Percentiles rank a stretch among this genome's conserved stretches.
Conservation (phyloP, 345 rosid species). For the Boechera divaricarpa region DNA sequence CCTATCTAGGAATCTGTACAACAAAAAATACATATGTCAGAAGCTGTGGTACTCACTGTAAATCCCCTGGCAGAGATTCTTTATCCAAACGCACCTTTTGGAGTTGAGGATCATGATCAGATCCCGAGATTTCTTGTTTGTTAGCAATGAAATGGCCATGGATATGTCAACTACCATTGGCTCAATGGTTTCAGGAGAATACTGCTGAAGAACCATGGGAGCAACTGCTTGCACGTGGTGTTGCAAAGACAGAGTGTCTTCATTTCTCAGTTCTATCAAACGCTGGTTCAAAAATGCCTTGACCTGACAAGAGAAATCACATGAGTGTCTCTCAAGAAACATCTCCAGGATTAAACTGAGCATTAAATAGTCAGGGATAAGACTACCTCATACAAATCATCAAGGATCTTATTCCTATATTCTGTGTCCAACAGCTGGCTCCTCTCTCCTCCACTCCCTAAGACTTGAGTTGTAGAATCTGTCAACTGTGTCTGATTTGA, state of each 20-base stretch:
- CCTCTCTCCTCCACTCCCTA: constrained; percentile 56
- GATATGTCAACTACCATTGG: constrained; percentile 71
- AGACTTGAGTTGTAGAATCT: constrained; percentile 48
- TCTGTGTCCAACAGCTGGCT: constrained; percentile 91
- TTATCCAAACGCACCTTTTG: constrained; percentile 62
- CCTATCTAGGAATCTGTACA: constrained; percentile 84
- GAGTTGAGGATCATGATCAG: constrained; percentile 94
- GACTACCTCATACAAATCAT: constrained; percentile 88
- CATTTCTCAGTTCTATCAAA: constrained; percentile 69
- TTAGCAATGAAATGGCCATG: constrained; percentile 70
- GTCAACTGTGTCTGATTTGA: constrained; percentile 48
- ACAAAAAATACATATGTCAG: constrained; percentile 34
- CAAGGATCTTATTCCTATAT: constrained; percentile 88
- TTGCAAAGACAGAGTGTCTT: constrained; percentile 82
- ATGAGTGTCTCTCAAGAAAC: constrained; percentile 37
- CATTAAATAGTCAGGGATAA: constrained; percentile 7
- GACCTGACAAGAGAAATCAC: constrained; percentile 54
- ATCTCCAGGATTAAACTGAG: neutral
- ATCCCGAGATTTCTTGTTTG: constrained; percentile 84
- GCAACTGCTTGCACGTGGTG: constrained; percentile 94
- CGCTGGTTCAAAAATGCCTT: constrained; percentile 89
- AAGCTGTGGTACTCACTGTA: constrained; percentile 5
- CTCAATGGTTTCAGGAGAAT: constrained; percentile 76
- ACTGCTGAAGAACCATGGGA: constrained; percentile 90
- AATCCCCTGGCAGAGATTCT: constrained; percentile 5